Evolutionary conservation across 2,329 filamentous ascomycete genomes (phyloP).

Genomic region (Dactylellina drechsleri): DNA sequence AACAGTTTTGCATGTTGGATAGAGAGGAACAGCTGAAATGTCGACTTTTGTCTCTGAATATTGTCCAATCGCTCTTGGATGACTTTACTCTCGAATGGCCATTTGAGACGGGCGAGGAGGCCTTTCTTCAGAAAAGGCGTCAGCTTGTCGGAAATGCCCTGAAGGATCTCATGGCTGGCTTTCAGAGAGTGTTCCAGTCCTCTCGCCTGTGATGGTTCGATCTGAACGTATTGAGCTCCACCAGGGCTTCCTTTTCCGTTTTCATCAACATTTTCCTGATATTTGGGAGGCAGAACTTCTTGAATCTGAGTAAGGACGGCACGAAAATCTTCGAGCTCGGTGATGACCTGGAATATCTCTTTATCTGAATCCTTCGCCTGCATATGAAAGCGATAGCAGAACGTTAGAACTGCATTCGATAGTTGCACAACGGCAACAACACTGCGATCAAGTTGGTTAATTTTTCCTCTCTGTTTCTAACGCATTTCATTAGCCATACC

Average conservation of each 20-base stretch:
- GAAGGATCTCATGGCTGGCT: not conserved
- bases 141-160: constrained; percentile 17
- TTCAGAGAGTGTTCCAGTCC: constrained; percentile 8
- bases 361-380: constrained; percentile 26
- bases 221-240: too few species aligned
- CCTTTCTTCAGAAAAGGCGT: constrained; percentile 17
- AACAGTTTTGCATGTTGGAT: constrained; percentile 19
- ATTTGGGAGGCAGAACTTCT: constrained; percentile 15
- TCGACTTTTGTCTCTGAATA: constrained; percentile 27
- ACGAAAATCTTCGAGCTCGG: constrained; percentile 23
- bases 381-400: constrained; percentile 31
- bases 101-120: constrained; percentile 4
- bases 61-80: constrained; percentile 29
- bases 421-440: constrained; percentile 15
- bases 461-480: too few species aligned
- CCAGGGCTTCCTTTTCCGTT: too few species aligned
- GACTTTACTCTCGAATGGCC: constrained; percentile 29
- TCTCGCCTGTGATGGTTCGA: not conserved
- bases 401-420: constrained; percentile 33
- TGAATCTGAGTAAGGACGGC: constrained; percentile 21
- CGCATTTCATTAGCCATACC: not conserved
- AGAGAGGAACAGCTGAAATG: constrained; percentile 26
- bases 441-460: constrained; percentile 10
- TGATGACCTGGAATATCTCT: constrained; percentile 28
- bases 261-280: not conserved